phyloP scores from a whole-genome alignment of 108 stramenopile genomes.

The Discostella stelligeroides region DNA sequence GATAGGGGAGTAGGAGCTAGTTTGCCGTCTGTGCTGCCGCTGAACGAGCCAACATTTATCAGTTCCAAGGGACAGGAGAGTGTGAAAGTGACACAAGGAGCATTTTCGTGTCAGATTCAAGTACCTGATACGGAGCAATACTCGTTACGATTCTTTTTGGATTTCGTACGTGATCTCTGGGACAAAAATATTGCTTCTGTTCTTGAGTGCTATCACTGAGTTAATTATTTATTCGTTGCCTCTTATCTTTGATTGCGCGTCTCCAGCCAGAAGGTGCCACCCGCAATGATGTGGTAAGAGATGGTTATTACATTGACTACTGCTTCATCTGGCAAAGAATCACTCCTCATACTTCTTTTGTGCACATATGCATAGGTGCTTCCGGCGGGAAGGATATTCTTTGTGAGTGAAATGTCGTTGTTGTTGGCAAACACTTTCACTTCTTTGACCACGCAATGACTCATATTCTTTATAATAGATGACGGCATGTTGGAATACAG shows the following conservation, averaged over 20 bases:
- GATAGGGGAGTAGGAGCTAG: background rate
- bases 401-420: background rate
- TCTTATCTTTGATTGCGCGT: background rate
- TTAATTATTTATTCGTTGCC: no score
- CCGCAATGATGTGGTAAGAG: constrained; percentile 6
- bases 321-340: background rate
- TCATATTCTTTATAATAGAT: background rate
- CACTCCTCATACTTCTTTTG: background rate
- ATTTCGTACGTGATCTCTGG: constrained; percentile 21
- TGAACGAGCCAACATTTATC: constrained; percentile 41
- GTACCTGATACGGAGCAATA: constrained; percentile 24
- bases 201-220: no score
- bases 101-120: constrained; percentile 30
- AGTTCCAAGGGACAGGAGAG: constrained; percentile 9
- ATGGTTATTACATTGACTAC: background rate
- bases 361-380: no score
- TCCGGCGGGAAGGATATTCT: constrained; percentile 1
- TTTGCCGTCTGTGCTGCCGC: constrained; percentile 14
- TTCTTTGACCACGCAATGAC: background rate
- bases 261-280: background rate
- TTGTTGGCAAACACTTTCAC: background rate
- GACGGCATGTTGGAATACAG: constrained; percentile 3
- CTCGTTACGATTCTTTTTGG: constrained; percentile 34
- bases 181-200: no score
- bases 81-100: constrained; percentile 27